A percentile compares a stretch with the other conserved stretches of the same genome.
These are phyloP conservation scores for Oemleria cerasiformis DNA, from an alignment of 306 rosid genomes.

Conservation along the genomic window DNA sequence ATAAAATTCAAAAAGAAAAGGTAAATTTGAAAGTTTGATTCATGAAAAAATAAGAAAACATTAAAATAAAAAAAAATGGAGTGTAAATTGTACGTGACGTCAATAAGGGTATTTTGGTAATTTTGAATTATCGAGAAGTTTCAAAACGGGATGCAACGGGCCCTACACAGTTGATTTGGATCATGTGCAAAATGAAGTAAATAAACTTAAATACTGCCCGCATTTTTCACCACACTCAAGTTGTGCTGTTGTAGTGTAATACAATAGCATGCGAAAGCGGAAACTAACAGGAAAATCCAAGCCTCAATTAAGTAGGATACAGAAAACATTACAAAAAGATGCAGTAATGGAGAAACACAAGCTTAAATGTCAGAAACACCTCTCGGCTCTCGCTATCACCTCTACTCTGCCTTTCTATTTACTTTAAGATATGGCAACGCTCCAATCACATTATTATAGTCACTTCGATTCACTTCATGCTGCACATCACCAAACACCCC, in stretches of 20 bases:
- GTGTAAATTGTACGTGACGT: no score
- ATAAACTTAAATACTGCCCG: not conserved
- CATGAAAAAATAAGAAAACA: no score
- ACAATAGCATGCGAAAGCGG: not conserved
- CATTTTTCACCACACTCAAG: not conserved
- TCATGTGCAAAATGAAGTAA: not conserved
- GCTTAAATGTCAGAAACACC: conserved; percentile 24
- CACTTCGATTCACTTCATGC: conserved; percentile 70
- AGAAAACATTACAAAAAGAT: not conserved
- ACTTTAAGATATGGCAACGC: conserved; percentile 90
- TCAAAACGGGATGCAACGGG: no score
- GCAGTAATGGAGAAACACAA: conserved; percentile 11
- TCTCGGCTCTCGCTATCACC: not conserved
- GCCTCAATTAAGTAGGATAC: conserved; percentile 19
- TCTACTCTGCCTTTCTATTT: conserved; percentile 64
- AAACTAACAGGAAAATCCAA: not conserved
- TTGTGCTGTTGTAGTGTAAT: not conserved
- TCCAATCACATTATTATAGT: conserved; percentile 86
- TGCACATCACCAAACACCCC: conserved; percentile 31
- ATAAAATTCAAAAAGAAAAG: no score
- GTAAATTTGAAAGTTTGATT: no score
- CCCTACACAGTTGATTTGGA: no score
- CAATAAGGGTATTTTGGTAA: no score
- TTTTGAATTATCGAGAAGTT: no score
- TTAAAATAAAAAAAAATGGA: no score